A percentile compares a stretch with the other conserved stretches of the same genome.
Evolutionary conservation across 768 basidiomycete species (phyloP).

Genomic region (Royoungia palumana): DNA sequence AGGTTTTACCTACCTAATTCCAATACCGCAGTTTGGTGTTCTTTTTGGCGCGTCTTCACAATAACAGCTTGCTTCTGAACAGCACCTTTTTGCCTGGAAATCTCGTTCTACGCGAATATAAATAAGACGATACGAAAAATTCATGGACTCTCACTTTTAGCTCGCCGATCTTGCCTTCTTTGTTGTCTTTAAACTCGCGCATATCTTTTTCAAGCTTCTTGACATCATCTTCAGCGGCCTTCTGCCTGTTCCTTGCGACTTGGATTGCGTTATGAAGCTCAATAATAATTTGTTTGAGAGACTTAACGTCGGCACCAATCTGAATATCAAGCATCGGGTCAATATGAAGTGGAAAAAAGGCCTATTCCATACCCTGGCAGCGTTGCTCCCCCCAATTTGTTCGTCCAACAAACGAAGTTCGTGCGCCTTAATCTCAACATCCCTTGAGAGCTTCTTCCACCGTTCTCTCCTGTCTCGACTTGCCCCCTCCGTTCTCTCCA

Average conservation of each 20-base stretch:
- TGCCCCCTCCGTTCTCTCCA: conserved; percentile 55
- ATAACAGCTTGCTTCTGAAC: conserved; percentile 77
- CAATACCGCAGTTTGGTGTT: conserved; percentile 79
- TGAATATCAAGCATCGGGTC: conserved; percentile 29
- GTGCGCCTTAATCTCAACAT: conserved; percentile 88
- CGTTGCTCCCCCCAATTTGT: conserved; percentile 86
- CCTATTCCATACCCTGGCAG: conserved; percentile 62
- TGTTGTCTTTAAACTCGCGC: conserved; percentile 98
- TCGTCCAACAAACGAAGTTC: conserved; percentile 78
- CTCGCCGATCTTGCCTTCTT: conserved; percentile 93
- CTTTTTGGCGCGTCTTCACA: conserved; percentile 87
- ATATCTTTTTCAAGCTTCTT: conserved; percentile 94
- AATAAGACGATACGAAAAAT: not conserved
- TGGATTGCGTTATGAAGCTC: conserved; percentile 58
- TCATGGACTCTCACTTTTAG: conserved; percentile 60
- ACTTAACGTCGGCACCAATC: conserved; percentile 80
- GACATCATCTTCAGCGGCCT: conserved; percentile 69
- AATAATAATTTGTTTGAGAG: conserved; percentile 58
- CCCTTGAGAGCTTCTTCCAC: conserved; percentile 59
- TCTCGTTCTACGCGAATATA: conserved; percentile 47
- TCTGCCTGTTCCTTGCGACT: conserved; percentile 72
- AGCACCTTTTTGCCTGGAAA: conserved; percentile 75
- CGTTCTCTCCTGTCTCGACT: conserved; percentile 51
- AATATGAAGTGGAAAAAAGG: not conserved
- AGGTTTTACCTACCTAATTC: conserved; percentile 67